These are phyloP conservation scores for Tuber microsphaerosporum DNA, from an alignment of 495 filamentous ascomycete species.

Conservation along the genomic window DNA sequence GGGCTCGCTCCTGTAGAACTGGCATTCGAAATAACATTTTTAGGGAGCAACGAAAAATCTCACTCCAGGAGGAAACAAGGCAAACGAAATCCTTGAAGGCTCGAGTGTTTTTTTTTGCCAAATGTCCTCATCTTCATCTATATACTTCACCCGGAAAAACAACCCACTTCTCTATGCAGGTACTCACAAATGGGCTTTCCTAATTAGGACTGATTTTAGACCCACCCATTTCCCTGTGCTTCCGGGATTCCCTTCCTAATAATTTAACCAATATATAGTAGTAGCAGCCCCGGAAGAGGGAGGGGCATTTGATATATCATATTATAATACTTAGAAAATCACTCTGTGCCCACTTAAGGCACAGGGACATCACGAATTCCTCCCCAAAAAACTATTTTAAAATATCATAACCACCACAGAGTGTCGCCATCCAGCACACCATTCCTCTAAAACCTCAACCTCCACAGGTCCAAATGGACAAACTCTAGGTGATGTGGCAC, in stretches of 20 bases:
- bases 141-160: not conserved
- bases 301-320: not conserved
- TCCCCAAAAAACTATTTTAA: too few relatives aligned
- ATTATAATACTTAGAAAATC: too few relatives aligned
- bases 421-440: too few relatives aligned
- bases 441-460: too few relatives aligned
- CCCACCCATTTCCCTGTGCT: too few relatives aligned
- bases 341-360: too few relatives aligned
- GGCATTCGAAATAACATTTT: not conserved
- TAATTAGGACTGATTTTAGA: not conserved
- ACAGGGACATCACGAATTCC: too few relatives aligned
- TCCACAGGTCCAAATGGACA: too few relatives aligned
- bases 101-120: not conserved
- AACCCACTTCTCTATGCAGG: not conserved
- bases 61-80: not conserved
- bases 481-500: too few relatives aligned
- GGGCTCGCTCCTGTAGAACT: not conserved
- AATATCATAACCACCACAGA: too few relatives aligned
- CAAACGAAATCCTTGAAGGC: not conserved
- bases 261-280: not conserved
- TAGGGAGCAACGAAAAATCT: not conserved
- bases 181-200: not conserved
- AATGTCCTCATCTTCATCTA: not conserved
- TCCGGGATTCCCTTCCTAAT: too few relatives aligned
- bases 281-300: too few relatives aligned